Evolutionary conservation across 345 rosid species (phyloP), one percentile per base, ranked within the genome.

Genomic region (Pseudoturritis turrita): DNA sequence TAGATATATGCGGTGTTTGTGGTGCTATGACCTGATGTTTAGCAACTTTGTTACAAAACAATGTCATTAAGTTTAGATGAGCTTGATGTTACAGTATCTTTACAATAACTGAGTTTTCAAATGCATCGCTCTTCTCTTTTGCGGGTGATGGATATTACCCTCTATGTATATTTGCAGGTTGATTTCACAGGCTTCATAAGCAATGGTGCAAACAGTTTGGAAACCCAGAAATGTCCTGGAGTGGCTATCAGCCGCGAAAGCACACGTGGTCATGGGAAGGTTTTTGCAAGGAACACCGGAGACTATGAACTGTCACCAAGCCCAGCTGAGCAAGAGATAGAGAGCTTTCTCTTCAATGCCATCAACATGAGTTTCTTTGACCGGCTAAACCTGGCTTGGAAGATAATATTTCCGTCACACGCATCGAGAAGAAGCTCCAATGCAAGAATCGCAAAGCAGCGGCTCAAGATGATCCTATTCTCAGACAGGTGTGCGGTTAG

Each of bases 401-500:
- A 84, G 83, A 84, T 95, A 71, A 60, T 95, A 26, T 95, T 95
- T 82, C 99, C 97, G 26, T 85, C 97, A 2, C 89, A 77, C 28
- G 73, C 87, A 5, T 63, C 87, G 2, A 87, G 84, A 60, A 88
- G 82, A 78, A 88, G 87, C 89, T 89, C 99, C 44, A 95, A 95
- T 68, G 99, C 97, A 26, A 91, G 87, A 78, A 82, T 87, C 65
- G 99, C 99, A 4, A 95, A 95, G 85, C 97, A 95, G 77, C 87
- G 96, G 4, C 81, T 95, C 73, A 88, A 88, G 88, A 95, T 95
- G 99, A 95, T 95, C 71, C 91, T 95, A 40, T 91, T 95, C 89
- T 95, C 99, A 4, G 97, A 95, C 77, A 80, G 99, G 52, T 95
- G 96, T 28, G 97, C 91, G 0, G 99, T 95, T 2, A 91, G 97